A percentile compares a stretch with the other conserved stretches of the same genome.
Evolutionary conservation across 805 yeast species (phyloP).

Genomic region (Saccharomyces kudriavzevii): DNA sequence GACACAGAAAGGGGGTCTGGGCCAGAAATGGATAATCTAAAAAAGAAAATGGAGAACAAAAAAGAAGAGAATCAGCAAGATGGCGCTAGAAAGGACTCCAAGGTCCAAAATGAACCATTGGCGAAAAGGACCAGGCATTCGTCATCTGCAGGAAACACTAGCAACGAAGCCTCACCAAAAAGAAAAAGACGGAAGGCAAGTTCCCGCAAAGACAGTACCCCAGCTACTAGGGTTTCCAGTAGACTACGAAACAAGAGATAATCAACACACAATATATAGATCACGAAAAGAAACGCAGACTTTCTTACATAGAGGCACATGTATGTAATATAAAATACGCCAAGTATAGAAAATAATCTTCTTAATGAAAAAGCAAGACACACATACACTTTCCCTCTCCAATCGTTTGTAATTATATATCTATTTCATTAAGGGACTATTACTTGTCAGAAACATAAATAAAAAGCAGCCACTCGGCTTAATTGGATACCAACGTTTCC

Average conservation of each 20-base stretch:
- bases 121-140: conserved; percentile 24
- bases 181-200: conserved; percentile 12
- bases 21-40: neutral
- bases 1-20: neutral
- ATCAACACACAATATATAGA: neutral
- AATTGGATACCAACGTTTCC: neutral
- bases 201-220: neutral
- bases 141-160: conserved; percentile 4
- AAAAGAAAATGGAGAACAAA: neutral
- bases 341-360: neutral
- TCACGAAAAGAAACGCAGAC: neutral
- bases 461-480: neutral
- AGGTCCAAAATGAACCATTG: conserved; percentile 9
- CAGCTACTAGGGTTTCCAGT: conserved; percentile 23
- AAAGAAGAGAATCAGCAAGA: conserved; percentile 1
- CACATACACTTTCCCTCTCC: neutral
- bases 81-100: conserved; percentile 7
- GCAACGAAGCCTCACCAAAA: conserved; percentile 14
- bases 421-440: neutral
- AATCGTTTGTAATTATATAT: neutral
- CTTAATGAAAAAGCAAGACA: neutral
- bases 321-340: neutral
- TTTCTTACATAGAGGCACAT: neutral
- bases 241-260: conserved; percentile 25
- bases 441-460: neutral